Percentiles rank a stretch among this genome's conserved stretches.
These are phyloP conservation scores for Saccharomyces hybrid DNA, from an alignment of 1,139 yeast species.

Conservation along the genomic window DNA sequence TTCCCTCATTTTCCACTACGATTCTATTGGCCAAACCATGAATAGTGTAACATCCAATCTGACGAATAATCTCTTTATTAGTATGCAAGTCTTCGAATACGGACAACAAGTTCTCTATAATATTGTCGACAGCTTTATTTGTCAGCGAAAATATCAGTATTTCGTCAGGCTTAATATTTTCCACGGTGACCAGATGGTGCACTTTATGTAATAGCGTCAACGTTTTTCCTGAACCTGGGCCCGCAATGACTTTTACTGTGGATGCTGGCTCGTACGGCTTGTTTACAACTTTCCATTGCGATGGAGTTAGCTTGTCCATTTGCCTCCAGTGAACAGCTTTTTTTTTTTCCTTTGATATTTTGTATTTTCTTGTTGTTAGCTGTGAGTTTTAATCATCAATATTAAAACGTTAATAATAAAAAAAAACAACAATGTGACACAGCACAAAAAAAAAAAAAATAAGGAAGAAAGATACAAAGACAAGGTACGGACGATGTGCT, in stretches of 20 bases:
- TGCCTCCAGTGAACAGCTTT: neutral
- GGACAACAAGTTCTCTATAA: slow-evolving; percentile 36
- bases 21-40: slow-evolving; percentile 53
- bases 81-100: slow-evolving; percentile 32
- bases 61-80: slow-evolving; percentile 26
- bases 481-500: slow-evolving; percentile 39
- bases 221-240: slow-evolving; percentile 78
- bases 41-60: slow-evolving; percentile 48
- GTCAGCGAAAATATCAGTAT: slow-evolving; percentile 63
- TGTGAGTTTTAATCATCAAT: neutral
- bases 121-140: slow-evolving; percentile 55
- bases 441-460: neutral
- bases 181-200: slow-evolving; percentile 38
- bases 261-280: slow-evolving; percentile 35
- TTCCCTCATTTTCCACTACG: slow-evolving; percentile 38
- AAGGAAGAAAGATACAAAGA: neutral
- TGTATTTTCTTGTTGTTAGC: neutral
- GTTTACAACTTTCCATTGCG: slow-evolving; percentile 37
- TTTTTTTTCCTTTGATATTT: neutral
- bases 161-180: slow-evolving; percentile 42
- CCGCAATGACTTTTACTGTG: slow-evolving; percentile 50
- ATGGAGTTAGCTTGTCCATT: slow-evolving; percentile 24
- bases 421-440: neutral
- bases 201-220: slow-evolving; percentile 50
- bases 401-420: neutral